A percentile compares a stretch with the other conserved stretches of the same genome.
These are phyloP conservation scores for Conticribra weissflogii DNA, from an alignment of 108 stramenopile genomes.

Conservation along the genomic window DNA sequence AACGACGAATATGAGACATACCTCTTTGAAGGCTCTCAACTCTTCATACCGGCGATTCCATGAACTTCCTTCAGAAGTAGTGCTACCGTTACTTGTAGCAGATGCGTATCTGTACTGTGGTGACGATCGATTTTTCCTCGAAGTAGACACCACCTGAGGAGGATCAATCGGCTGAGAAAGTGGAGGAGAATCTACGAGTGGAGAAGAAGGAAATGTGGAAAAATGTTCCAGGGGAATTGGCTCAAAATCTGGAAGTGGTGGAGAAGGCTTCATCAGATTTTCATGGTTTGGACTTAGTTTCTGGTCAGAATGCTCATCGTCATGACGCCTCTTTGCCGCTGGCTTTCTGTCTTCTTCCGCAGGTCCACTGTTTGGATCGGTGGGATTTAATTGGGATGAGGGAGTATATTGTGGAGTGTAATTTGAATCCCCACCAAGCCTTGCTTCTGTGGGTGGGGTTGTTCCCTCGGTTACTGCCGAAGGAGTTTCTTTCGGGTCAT, in stretches of 20 bases:
- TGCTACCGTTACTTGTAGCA: neutral
- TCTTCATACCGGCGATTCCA: constrained; percentile 30
- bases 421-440: constrained; percentile 1
- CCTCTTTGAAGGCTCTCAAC: constrained; percentile 26
- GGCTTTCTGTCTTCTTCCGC: constrained; percentile 56
- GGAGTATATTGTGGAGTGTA: neutral
- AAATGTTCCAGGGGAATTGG: constrained; percentile 33
- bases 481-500: constrained; percentile 7
- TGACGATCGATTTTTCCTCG: neutral
- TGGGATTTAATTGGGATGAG: constrained; percentile 13
- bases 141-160: neutral
- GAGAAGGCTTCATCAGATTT: neutral
- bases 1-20: no score
- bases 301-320: neutral
- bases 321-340: constrained; percentile 12
- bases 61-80: constrained; percentile 19
- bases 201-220: constrained; percentile 10
- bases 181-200: no score
- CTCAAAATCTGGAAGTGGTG: constrained; percentile 19
- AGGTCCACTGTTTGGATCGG: constrained; percentile 6
- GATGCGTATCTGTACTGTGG: neutral
- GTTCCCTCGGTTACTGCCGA: constrained; percentile 23
- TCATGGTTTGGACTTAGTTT: neutral
- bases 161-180: neutral
- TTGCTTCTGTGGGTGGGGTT: constrained; percentile 9